Percentiles rank a stretch among this genome's conserved stretches.
Conservation (phyloP, 768 basidiomycete genomes). For the Naganishia antarctica region DNA sequence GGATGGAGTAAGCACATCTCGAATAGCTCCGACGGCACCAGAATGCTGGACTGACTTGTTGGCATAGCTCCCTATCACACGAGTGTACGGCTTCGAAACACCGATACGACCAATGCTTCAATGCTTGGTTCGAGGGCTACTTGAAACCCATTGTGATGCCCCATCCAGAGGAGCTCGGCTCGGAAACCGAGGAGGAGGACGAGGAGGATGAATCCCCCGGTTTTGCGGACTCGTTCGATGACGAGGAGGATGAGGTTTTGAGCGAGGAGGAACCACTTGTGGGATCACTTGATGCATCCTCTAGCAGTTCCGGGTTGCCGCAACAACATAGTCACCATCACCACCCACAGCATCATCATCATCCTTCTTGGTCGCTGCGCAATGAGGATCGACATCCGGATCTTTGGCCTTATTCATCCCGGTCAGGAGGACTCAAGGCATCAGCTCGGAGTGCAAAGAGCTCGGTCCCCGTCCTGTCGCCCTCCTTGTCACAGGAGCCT, state of each 20-base stretch:
- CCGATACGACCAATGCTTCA: constrained; percentile 89
- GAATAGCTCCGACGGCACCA: too few relatives aligned
- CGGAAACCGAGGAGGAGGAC: constrained; percentile 20
- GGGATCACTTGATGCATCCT: too few relatives aligned
- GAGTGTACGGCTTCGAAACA: constrained; percentile 87
- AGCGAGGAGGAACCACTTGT: too few relatives aligned
- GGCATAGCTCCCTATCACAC: constrained; percentile 60
- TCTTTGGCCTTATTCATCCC: constrained; percentile 14
- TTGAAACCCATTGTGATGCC: constrained; percentile 60
- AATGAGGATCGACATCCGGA: constrained; percentile 16
- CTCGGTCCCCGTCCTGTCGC: too few relatives aligned
- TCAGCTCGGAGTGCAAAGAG: not conserved
- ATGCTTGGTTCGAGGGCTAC: constrained; percentile 96
- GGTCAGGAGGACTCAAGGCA: not conserved
- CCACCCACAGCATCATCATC: not conserved
- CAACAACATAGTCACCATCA: not conserved
- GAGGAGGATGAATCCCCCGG: constrained; percentile 20
- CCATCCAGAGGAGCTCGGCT: not conserved
- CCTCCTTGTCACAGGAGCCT: too few relatives aligned
- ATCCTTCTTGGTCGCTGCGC: constrained; percentile 21
- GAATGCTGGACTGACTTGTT: not conserved
- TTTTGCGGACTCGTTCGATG: constrained; percentile 7
- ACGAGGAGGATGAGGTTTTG: constrained; percentile 11
- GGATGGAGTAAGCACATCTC: constrained; percentile 16
- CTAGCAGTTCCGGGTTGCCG: not conserved